These are phyloP conservation scores for Calycina marina DNA, from an alignment of 2,329 filamentous ascomycete species.

Conservation along the genomic window DNA sequence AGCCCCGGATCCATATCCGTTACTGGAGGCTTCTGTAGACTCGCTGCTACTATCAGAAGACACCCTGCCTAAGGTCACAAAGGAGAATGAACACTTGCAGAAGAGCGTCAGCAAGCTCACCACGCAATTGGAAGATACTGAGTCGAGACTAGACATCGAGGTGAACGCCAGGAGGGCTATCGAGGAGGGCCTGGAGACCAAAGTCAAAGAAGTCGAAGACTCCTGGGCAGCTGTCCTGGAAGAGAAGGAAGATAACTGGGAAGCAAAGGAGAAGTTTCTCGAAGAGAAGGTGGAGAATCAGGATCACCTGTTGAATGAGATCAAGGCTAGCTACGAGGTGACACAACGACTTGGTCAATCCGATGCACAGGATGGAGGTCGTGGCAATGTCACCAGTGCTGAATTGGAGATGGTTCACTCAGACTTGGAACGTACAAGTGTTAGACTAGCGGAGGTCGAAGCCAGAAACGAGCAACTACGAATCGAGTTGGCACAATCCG, in stretches of 20 bases:
- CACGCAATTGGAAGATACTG: slow-evolving; percentile 67
- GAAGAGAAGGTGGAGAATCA: slow-evolving; percentile 94
- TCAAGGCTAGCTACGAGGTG: slow-evolving; percentile 95
- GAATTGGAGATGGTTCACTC: slow-evolving; percentile 89
- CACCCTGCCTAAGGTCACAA: slow-evolving; percentile 74
- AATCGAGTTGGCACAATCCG: slow-evolving; percentile 77
- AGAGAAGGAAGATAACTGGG: slow-evolving; percentile 95
- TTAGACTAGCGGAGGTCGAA: slow-evolving; percentile 78
- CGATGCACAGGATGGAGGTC: slow-evolving; percentile 41
- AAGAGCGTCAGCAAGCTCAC: slow-evolving; percentile 62
- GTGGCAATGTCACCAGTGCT: slow-evolving; percentile 61
- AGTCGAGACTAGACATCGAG: slow-evolving; percentile 68
- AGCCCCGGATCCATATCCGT: slow-evolving; percentile 87
- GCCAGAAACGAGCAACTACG: slow-evolving; percentile 87
- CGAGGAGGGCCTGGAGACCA: slow-evolving; percentile 62
- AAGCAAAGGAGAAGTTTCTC: slow-evolving; percentile 75
- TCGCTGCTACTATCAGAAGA: slow-evolving; percentile 86
- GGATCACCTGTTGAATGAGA: slow-evolving; percentile 78
- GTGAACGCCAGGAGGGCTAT: slow-evolving; percentile 55
- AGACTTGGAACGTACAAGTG: slow-evolving; percentile 79
- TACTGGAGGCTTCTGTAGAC: slow-evolving; percentile 92
- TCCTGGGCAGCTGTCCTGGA: slow-evolving; percentile 83
- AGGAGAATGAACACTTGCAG: slow-evolving; percentile 81
- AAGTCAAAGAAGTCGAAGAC: slow-evolving; percentile 76
- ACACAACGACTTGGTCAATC: slow-evolving; percentile 73